Percentiles rank a stretch among this genome's conserved stretches.
Evolutionary conservation across 2,329 filamentous ascomycete species (phyloP).

Genomic region (Ambrosiella beaveri): DNA sequence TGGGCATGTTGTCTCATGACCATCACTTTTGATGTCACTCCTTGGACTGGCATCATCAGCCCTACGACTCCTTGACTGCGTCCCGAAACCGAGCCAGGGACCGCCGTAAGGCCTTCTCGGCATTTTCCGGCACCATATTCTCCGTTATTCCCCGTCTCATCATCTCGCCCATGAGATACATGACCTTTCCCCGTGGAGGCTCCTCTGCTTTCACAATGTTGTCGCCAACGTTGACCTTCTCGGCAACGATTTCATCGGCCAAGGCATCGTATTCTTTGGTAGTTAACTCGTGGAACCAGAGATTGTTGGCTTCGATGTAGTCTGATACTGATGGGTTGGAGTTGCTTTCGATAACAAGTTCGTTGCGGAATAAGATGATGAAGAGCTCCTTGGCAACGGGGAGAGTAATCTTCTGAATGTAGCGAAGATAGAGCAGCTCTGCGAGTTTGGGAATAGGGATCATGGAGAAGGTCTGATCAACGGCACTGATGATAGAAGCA

Average conservation of each 20-base stretch:
- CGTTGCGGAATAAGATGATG: slow-evolving; percentile 6
- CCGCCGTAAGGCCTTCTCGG: slow-evolving; percentile 28
- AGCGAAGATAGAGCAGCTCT: slow-evolving; percentile 32
- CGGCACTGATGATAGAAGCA: neutral
- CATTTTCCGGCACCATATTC: slow-evolving; percentile 35
- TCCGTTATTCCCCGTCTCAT: slow-evolving; percentile 36
- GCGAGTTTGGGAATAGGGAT: slow-evolving; percentile 31
- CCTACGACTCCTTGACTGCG: neutral
- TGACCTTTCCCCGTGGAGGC: slow-evolving; percentile 39
- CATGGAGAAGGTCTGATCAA: slow-evolving; percentile 29
- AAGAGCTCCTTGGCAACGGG: slow-evolving; percentile 40
- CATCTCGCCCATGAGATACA: slow-evolving; percentile 44
- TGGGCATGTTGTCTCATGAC: neutral
- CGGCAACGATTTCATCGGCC: slow-evolving; percentile 26
- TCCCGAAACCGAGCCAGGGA: slow-evolving; percentile 5
- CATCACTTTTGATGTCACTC: too few species aligned
- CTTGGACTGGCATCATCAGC: neutral
- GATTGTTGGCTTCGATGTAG: slow-evolving; percentile 28
- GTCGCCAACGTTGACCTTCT: slow-evolving; percentile 24
- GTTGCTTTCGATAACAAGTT: slow-evolving; percentile 22
- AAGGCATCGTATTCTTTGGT: slow-evolving; percentile 30
- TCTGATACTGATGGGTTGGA: slow-evolving; percentile 30
- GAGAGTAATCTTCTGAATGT: slow-evolving; percentile 33
- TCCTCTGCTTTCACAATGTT: slow-evolving; percentile 30
- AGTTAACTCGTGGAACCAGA: slow-evolving; percentile 39